Evolutionary conservation across 495 filamentous ascomycete species (phyloP).

Genomic region (Tetracladium setigerum): DNA sequence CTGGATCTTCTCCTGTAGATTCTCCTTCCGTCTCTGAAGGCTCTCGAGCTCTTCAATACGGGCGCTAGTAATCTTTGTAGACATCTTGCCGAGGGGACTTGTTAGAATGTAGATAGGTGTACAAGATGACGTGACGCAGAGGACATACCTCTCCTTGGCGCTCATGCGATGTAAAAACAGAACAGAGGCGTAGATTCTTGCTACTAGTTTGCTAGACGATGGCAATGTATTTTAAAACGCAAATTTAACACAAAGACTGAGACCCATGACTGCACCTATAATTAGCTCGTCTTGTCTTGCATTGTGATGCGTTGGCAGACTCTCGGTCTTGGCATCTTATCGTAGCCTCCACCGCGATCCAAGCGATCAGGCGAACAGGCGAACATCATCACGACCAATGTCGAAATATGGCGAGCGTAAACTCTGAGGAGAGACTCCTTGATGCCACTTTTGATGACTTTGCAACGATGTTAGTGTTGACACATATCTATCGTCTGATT

Average conservation of each 20-base stretch:
- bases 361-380: no score
- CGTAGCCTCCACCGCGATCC: no score
- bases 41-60: conserved; percentile 9
- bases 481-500: conserved; percentile 7
- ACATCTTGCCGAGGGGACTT: conserved; percentile 3
- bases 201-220: not conserved
- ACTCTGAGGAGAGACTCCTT: conserved; percentile 9
- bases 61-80: conserved; percentile 2
- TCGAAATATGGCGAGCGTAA: conserved; percentile 8
- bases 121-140: conserved; percentile 3
- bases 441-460: conserved; percentile 7
- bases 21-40: conserved; percentile 2
- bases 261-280: not conserved
- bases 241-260: conserved; percentile 1
- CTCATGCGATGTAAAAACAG: not conserved
- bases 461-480: conserved; percentile 7
- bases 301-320: conserved; percentile 2
- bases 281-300: not conserved
- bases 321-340: conserved; percentile 2
- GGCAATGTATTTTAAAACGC: conserved; percentile 2
- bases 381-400: no score
- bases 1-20: conserved; percentile 8
- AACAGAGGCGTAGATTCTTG: not conserved
- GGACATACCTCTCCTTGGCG: not conserved
- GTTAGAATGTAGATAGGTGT: conserved; percentile 6